phyloP scores from a whole-genome alignment of 2,329 filamentous ascomycete genomes.

The Cercospora sojina region DNA sequence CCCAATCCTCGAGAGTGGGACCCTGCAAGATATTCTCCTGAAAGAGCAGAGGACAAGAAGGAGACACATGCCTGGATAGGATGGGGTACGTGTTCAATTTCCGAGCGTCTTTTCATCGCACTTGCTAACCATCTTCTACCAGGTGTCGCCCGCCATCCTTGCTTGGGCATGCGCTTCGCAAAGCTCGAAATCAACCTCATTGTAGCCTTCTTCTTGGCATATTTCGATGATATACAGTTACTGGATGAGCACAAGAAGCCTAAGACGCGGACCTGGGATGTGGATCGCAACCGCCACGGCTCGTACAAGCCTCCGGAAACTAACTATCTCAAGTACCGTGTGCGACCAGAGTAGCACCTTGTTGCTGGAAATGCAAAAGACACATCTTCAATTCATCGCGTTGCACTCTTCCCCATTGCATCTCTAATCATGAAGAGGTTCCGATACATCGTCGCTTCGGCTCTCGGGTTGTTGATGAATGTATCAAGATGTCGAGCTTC shows the following conservation, averaged over 20 bases:
- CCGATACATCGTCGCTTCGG: constrained; percentile 27
- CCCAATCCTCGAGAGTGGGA: constrained; percentile 52
- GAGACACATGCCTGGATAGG: constrained; percentile 38
- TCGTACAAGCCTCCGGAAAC: constrained; percentile 44
- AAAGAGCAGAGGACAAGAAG: constrained; percentile 51
- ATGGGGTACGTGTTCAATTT: constrained; percentile 35
- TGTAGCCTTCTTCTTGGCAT: constrained; percentile 50
- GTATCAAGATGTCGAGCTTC: constrained; percentile 28
- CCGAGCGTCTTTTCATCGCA: background rate
- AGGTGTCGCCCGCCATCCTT: constrained; percentile 45
- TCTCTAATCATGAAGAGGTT: constrained; percentile 32
- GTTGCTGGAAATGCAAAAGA: background rate
- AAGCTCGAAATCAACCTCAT: constrained; percentile 56
- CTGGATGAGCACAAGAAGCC: constrained; percentile 43
- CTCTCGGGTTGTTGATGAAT: constrained; percentile 30
- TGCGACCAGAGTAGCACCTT: constrained; percentile 25
- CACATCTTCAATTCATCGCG: background rate
- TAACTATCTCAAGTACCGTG: constrained; percentile 44
- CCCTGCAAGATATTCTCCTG: constrained; percentile 50
- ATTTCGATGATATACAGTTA: constrained; percentile 52
- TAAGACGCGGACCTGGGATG: constrained; percentile 33
- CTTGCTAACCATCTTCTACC: background rate
- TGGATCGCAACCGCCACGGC: constrained; percentile 42
- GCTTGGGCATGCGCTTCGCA: constrained; percentile 49
- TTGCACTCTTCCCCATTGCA: background rate